Evolutionary conservation across 768 basidiomycete species (phyloP).

Genomic region (Gautieria morchelliformis): DNA sequence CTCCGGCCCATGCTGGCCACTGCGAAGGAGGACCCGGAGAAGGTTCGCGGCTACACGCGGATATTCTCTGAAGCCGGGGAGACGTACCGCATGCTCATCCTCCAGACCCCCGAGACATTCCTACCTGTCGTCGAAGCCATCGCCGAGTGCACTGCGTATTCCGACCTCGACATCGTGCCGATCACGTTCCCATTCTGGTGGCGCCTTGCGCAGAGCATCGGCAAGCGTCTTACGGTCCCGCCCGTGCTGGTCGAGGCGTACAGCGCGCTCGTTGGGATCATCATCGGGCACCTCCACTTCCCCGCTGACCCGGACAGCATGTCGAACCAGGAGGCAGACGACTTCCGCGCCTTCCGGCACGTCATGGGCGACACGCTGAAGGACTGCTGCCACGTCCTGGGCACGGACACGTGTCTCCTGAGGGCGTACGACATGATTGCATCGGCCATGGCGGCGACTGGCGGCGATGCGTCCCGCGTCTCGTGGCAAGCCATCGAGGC

Average conservation of each 20-base stretch:
- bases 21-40: conserved; percentile 71
- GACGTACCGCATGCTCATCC: conserved; percentile 80
- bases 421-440: conserved; percentile 77
- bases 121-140: conserved; percentile 95
- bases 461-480: conserved; percentile 33
- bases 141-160: conserved; percentile 83
- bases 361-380: conserved; percentile 99
- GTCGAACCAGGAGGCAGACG: conserved; percentile 79
- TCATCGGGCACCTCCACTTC: conserved; percentile 88
- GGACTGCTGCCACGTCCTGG: conserved; percentile 92
- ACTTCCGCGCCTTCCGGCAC: conserved; percentile 92
- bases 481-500: conserved; percentile 98
- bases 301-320: conserved; percentile 60
- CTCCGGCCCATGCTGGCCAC: conserved; percentile 53
- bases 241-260: conserved; percentile 80
- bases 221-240: conserved; percentile 61
- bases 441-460: conserved; percentile 44
- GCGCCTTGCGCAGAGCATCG: conserved; percentile 83
- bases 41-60: conserved; percentile 80
- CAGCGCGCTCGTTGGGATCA: conserved; percentile 70
- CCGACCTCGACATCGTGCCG: conserved; percentile 90
- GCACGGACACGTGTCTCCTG: conserved; percentile 74
- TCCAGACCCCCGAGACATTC: conserved; percentile 87
- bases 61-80: conserved; percentile 98
- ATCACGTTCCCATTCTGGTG: conserved; percentile 99